Evolutionary conservation across 148 eudicot genomes (phyloP).

Genomic region (Persicaria maculosa): DNA sequence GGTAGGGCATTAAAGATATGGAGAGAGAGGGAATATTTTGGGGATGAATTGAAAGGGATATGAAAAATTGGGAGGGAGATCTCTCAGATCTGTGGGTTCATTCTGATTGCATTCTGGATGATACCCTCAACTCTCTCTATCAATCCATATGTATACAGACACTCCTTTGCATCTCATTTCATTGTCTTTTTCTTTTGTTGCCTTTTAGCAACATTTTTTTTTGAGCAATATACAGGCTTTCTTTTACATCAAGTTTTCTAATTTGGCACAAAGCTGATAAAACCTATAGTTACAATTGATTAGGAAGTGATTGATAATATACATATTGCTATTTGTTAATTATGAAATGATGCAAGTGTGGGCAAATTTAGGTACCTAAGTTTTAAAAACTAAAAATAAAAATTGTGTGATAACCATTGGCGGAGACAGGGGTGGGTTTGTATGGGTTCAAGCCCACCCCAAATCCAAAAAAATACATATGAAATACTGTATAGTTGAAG

Average conservation of each 20-base stretch:
- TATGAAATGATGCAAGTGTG: no score
- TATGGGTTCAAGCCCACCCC: no score
- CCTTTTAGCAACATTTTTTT: neutral
- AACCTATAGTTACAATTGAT: no score
- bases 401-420: no score
- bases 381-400: no score
- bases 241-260: conserved; percentile 4
- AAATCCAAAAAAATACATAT: no score
- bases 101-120: conserved; percentile 5
- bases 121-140: neutral
- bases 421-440: no score
- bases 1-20: neutral
- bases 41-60: neutral
- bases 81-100: neutral
- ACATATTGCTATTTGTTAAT: no score
- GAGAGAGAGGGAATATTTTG: neutral
- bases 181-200: neutral
- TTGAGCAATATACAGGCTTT: neutral
- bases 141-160: neutral
- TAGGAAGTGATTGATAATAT: no score
- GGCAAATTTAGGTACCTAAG: no score
- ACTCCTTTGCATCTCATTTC: neutral
- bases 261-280: neutral
- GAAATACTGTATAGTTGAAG: no score
- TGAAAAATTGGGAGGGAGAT: neutral